These are phyloP conservation scores for Saccharomycopsis vini DNA, from an alignment of 805 yeast species.

Conservation along the genomic window DNA sequence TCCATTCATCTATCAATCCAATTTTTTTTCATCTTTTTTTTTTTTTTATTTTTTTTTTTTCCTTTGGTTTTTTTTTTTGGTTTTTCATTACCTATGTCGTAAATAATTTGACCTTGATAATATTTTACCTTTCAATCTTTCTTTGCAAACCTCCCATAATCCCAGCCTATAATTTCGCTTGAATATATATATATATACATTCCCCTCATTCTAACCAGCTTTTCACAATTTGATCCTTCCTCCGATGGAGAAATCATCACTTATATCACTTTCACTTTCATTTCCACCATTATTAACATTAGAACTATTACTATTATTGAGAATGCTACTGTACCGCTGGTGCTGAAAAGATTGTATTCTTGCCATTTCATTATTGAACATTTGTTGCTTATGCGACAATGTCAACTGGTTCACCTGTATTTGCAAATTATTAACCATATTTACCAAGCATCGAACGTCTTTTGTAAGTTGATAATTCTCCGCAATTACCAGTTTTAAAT, in stretches of 20 bases:
- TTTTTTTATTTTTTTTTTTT: too few species aligned
- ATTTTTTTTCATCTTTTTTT: too few species aligned
- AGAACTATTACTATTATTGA: not conserved
- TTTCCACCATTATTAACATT: constrained; percentile 3
- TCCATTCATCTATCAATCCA: too few species aligned
- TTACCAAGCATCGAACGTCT: not conserved
- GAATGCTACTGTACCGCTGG: not conserved
- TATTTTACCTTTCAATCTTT: too few species aligned
- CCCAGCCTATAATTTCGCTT: too few species aligned
- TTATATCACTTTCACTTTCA: constrained; percentile 7
- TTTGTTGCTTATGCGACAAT: constrained; percentile 10
- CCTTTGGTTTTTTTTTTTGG: not conserved
- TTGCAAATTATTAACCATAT: constrained; percentile 4
- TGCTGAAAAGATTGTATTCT: constrained; percentile 7
- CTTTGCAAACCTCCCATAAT: too few species aligned
- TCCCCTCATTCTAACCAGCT: too few species aligned
- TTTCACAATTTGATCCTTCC: constrained; percentile 1
- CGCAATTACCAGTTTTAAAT: constrained; percentile 5
- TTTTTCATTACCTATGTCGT: too few species aligned
- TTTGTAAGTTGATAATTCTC: constrained; percentile 7
- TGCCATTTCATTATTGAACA: not conserved
- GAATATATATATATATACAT: too few species aligned
- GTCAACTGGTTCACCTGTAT: constrained; percentile 9
- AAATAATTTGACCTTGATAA: too few species aligned
- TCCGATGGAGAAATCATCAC: not conserved